Conservation (phyloP, 2,329 filamentous ascomycete genomes). For the Pleoardoris graminearum region DNA sequence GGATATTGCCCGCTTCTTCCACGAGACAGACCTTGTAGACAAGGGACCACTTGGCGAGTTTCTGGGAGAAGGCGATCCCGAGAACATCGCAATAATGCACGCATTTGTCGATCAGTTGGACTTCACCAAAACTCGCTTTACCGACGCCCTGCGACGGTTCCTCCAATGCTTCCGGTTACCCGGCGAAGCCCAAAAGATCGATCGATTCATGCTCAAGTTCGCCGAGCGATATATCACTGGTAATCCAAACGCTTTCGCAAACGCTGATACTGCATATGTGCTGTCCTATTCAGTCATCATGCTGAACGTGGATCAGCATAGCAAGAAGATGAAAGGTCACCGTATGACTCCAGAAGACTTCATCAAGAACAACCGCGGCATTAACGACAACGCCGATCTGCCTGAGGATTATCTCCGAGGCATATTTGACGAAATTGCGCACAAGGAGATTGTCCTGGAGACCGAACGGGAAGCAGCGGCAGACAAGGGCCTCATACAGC, state of each 20-base stretch:
- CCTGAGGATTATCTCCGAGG: slow-evolving; percentile 86
- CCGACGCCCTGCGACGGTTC: slow-evolving; percentile 88
- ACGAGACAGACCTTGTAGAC: slow-evolving; percentile 80
- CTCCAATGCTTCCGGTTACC: slow-evolving; percentile 93
- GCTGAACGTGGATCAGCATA: slow-evolving; percentile 95
- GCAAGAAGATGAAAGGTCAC: slow-evolving; percentile 74
- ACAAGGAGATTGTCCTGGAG: slow-evolving; percentile 91
- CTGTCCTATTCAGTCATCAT: slow-evolving; percentile 95
- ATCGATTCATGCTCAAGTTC: slow-evolving; percentile 99
- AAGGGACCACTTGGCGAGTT: slow-evolving; percentile 94
- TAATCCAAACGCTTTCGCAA: slow-evolving; percentile 96
- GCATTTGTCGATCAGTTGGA: slow-evolving; percentile 96
- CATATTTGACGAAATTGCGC: slow-evolving; percentile 90
- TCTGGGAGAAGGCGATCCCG: slow-evolving; percentile 87
- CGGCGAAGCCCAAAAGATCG: slow-evolving; percentile 97
- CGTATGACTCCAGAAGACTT: slow-evolving; percentile 97
- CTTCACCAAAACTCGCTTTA: slow-evolving; percentile 87
- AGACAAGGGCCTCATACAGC: slow-evolving; percentile 65
- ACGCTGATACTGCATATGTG: slow-evolving; percentile 96
- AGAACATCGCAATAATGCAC: slow-evolving; percentile 97
- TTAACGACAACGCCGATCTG: slow-evolving; percentile 93
- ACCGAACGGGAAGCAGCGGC: slow-evolving; percentile 90
- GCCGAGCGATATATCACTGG: slow-evolving; percentile 92
- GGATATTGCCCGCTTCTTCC: slow-evolving; percentile 82
- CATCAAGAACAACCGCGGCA: slow-evolving; percentile 98